Conservation (phyloP, 2,329 filamentous ascomycete genomes). For the Rhynchosporium graminicola region DNA sequence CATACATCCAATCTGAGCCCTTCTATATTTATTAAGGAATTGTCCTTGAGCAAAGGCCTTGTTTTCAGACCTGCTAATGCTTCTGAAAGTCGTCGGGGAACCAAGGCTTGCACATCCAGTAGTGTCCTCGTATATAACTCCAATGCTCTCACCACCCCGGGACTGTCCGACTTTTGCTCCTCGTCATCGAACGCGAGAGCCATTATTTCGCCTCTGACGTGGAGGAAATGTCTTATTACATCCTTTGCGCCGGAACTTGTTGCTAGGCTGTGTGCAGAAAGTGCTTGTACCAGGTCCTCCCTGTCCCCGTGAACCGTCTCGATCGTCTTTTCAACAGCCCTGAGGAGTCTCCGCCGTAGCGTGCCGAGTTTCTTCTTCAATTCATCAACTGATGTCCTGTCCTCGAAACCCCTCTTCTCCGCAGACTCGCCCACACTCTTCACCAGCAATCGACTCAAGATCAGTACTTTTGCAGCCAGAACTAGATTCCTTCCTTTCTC, state of each 20-base stretch:
- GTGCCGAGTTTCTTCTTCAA: slow-evolving; percentile 64
- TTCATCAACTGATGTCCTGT: slow-evolving; percentile 51
- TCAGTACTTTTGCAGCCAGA: slow-evolving; percentile 68
- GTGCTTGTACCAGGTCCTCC: slow-evolving; percentile 63
- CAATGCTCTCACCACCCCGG: slow-evolving; percentile 62
- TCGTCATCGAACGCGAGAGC: slow-evolving; percentile 57
- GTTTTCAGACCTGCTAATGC: slow-evolving; percentile 69
- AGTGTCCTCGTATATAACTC: slow-evolving; percentile 76
- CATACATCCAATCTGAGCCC: slow-evolving; percentile 77
- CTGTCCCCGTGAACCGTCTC: slow-evolving; percentile 54
- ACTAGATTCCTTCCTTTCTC: slow-evolving; percentile 48
- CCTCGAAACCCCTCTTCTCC: slow-evolving; percentile 41
- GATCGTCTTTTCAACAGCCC: slow-evolving; percentile 69
- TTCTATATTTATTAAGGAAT: slow-evolving; percentile 63
- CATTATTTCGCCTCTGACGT: slow-evolving; percentile 70
- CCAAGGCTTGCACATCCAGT: slow-evolving; percentile 72
- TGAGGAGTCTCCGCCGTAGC: slow-evolving; percentile 63
- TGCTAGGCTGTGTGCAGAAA: slow-evolving; percentile 80
- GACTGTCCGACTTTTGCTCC: slow-evolving; percentile 45
- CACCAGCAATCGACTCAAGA: slow-evolving; percentile 72
- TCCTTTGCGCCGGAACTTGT: slow-evolving; percentile 80
- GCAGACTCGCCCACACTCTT: slow-evolving; percentile 66
- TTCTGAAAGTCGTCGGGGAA: slow-evolving; percentile 71
- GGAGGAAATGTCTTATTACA: slow-evolving; percentile 75
- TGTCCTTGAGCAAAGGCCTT: slow-evolving; percentile 70